Base-by-base conservation (phyloP, 352 stramenopile species). In the Globisporangium iwayamae region DNA sequence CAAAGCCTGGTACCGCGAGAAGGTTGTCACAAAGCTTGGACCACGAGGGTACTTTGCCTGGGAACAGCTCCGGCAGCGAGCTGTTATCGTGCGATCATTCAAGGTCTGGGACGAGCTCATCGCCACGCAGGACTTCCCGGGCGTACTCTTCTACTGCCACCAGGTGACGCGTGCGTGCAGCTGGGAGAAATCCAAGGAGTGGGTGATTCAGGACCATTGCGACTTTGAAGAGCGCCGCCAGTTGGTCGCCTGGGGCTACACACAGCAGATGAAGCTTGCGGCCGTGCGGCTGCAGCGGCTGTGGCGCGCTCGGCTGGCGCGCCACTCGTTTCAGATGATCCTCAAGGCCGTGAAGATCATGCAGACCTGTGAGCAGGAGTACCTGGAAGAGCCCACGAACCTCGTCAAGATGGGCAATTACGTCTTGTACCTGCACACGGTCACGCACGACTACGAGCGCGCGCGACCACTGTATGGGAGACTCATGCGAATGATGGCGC, bases 351-450 rank as follows among this genome's bases (percentile, higher is more conserved):
- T 94, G n/a, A 65, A 67, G 8, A 53, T 96, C 4, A 91, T 92
- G 81, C 81, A 80, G 45, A 77, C 69, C 3, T 90, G 84, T 34
- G 84, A 94, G 58, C 68, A 63, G 34, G 85, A 86, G 18, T 94
- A 94, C 61, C 60, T 94, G 5, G 73, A 87, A 63, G 84, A 94
- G 20, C 87, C 87, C 6, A 90, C 79, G 3, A 83, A 83, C 36
- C 66, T 96, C 13, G 75, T 79, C 2, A 86, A 85, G 56, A 85
- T 94, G 68, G 82, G 80, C 69, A 96, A 96, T 66, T 96, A 93
- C 61, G 78, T 87, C 64, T 60, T 96, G 18, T 96, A 81, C 30
- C 60, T 96, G 20, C 85, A 94, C 66, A 80, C 84, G 6, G 81
- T 94, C 43, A 51, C 66, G 32, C 81, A 93, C 50, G 87, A 94